Conservation (phyloP, 2,329 filamentous ascomycete genomes). For the Sporothrix inflata region DNA sequence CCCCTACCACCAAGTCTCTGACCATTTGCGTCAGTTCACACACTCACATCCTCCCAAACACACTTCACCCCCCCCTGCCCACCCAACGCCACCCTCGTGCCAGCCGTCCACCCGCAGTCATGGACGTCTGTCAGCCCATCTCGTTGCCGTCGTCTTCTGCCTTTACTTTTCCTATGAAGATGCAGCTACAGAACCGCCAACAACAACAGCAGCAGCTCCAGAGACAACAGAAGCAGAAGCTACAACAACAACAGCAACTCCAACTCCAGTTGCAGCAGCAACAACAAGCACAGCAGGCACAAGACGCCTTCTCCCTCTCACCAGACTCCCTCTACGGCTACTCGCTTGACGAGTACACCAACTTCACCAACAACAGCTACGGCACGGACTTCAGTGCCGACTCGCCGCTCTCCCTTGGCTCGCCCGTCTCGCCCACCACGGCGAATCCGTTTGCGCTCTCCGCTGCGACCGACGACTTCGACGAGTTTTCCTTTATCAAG, state of each 20-base stretch:
- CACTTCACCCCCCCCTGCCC: conserved; percentile 2
- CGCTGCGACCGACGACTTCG: conserved; percentile 37
- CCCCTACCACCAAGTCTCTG: conserved; percentile 20
- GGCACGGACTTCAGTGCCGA: conserved; percentile 42
- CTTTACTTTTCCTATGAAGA: conserved; percentile 19
- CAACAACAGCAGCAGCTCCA: conserved; percentile 37
- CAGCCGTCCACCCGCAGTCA: conserved; percentile 15
- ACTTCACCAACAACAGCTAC: conserved; percentile 31
- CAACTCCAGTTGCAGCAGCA: conserved; percentile 33
- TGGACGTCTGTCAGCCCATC: conserved; percentile 29
- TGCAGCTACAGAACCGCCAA: conserved; percentile 29
- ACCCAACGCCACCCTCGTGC: conserved; percentile 27
- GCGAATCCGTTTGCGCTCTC: conserved; percentile 37
- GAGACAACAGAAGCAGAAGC: conserved; percentile 34
- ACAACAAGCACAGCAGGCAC: conserved; percentile 18
- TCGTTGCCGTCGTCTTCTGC: conserved; percentile 23
- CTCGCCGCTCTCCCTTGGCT: conserved; percentile 43
- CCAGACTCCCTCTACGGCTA: conserved; percentile 37
- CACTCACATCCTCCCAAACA: conserved; percentile 5
- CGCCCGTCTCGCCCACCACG: conserved; percentile 40
- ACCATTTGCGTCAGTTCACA: conserved; percentile 20
- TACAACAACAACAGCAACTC: conserved; percentile 33
- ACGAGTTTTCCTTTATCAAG: conserved; percentile 38
- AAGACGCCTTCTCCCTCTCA: conserved; percentile 36
- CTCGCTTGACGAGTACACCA: conserved; percentile 39